Conservation (phyloP, 495 filamentous ascomycete species). For the Eremomyces bilateralis region DNA sequence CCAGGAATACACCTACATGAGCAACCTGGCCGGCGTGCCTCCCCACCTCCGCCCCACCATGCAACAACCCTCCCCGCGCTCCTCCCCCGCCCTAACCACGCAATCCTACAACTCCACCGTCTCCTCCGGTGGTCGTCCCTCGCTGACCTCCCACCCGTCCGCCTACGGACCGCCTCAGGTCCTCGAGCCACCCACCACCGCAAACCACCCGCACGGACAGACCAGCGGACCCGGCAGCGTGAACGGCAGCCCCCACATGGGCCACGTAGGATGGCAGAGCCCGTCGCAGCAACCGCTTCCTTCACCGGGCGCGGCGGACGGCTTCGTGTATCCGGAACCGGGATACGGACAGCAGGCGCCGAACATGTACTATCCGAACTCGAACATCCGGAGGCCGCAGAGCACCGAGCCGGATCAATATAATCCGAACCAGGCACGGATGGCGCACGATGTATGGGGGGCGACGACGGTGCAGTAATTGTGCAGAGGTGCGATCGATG, state of each 20-base stretch:
- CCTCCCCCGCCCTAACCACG: slow-evolving; percentile 40
- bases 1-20: slow-evolving; percentile 39
- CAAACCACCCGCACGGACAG: slow-evolving; percentile 18
- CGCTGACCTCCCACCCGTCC: slow-evolving; percentile 60
- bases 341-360: slow-evolving; percentile 8
- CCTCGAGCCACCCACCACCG: slow-evolving; percentile 51
- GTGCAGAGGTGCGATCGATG: no score
- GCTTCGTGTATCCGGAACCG: slow-evolving; percentile 20
- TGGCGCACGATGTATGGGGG: no score
- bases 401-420: slow-evolving; percentile 22
- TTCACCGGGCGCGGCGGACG: slow-evolving; percentile 12
- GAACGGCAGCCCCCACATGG: slow-evolving; percentile 21
- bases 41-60: slow-evolving; percentile 62
- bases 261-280: slow-evolving; percentile 19
- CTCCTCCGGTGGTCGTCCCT: slow-evolving; percentile 32
- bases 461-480: no score
- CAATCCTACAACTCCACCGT: slow-evolving; percentile 33
- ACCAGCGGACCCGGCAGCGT: slow-evolving; percentile 14
- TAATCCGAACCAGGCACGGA: slow-evolving; percentile 14
- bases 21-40: slow-evolving; percentile 63
- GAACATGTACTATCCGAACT: slow-evolving; percentile 19
- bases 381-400: slow-evolving; percentile 16
- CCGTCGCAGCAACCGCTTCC: slow-evolving; percentile 16
- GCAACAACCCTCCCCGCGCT: slow-evolving; percentile 49
- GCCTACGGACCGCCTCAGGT: slow-evolving; percentile 65